Percentiles rank a stretch among this genome's conserved stretches.
Conservation (phyloP, 768 basidiomycete genomes). For the Gyrodon lividus region DNA sequence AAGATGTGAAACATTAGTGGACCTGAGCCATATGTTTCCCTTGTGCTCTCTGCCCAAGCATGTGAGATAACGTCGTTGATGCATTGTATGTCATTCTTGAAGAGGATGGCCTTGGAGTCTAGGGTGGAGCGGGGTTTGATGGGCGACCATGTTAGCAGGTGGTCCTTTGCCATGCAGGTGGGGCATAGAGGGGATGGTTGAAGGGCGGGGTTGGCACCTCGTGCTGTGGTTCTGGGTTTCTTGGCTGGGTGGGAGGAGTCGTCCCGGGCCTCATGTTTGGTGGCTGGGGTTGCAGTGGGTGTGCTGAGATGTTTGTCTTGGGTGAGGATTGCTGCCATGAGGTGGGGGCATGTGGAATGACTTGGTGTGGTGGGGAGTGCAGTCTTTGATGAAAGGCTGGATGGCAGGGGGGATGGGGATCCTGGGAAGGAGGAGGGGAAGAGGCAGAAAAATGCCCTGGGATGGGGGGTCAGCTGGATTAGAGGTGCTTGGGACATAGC, state of each 20-base stretch:
- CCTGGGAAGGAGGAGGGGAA: slow-evolving; percentile 9
- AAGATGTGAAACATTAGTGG: slow-evolving; percentile 14
- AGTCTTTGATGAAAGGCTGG: slow-evolving; percentile 1
- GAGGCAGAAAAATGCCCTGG: slow-evolving; percentile 11
- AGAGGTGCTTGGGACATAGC: slow-evolving; percentile 5
- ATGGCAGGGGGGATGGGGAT: slow-evolving; percentile 11
- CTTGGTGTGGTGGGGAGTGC: background rate
- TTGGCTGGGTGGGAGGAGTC: background rate
- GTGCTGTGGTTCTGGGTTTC: slow-evolving; percentile 12
- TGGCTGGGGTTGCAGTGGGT: too few species aligned
- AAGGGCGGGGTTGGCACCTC: background rate
- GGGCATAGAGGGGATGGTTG: background rate
- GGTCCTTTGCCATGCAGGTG: background rate
- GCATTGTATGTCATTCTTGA: background rate
- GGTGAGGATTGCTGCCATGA: background rate
- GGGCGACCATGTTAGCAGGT: background rate
- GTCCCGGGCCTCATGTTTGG: too few species aligned
- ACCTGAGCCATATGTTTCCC: slow-evolving; percentile 15
- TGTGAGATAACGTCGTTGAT: background rate
- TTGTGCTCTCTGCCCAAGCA: slow-evolving; percentile 12
- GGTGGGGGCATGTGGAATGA: background rate
- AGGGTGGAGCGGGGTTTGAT: slow-evolving; percentile 1
- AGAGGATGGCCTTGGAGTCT: slow-evolving; percentile 10
- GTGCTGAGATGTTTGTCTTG: background rate
- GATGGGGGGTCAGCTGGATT: slow-evolving; percentile 26